Conservation (phyloP, 2,329 filamentous ascomycete species). For the Bipolaris oryzae region DNA sequence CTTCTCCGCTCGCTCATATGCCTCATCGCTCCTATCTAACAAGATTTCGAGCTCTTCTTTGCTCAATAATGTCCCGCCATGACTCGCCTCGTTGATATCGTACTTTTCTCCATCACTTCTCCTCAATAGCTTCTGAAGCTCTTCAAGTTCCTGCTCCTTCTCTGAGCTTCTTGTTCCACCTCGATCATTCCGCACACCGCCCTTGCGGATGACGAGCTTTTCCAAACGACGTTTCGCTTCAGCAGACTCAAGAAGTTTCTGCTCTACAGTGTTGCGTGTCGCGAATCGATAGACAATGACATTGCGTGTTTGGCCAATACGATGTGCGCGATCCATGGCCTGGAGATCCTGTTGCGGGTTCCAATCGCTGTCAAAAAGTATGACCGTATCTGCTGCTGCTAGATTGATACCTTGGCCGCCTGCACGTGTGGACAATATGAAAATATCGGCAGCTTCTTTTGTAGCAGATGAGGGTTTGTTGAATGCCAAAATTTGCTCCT, state of each 20-base stretch:
- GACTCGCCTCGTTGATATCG: conserved; percentile 55
- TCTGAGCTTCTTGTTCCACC: conserved; percentile 57
- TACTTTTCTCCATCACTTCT: conserved; percentile 72
- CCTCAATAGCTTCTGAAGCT: conserved; percentile 54
- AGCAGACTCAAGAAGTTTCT: conserved; percentile 81
- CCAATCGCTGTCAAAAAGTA: conserved; percentile 89
- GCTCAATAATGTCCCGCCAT: conserved; percentile 71
- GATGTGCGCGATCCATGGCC: conserved; percentile 91
- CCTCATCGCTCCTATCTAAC: conserved; percentile 74
- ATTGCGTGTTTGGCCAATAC: conserved; percentile 90
- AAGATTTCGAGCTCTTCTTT: conserved; percentile 78
- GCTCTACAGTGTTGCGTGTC: conserved; percentile 91
- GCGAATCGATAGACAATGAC: conserved; percentile 94
- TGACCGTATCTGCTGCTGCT: conserved; percentile 87
- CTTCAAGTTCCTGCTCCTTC: conserved; percentile 54
- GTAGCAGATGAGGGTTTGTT: conserved; percentile 45
- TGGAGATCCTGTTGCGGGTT: conserved; percentile 98
- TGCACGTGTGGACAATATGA: conserved; percentile 86
- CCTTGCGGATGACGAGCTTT: conserved; percentile 94
- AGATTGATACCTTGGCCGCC: conserved; percentile 97
- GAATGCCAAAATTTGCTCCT: conserved; percentile 57
- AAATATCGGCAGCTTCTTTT: conserved; percentile 64
- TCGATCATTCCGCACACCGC: conserved; percentile 65
- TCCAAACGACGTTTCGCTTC: conserved; percentile 91
- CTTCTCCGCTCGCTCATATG: conserved; percentile 75